A percentile compares a stretch with the other conserved stretches of the same genome.
phyloP scores from a whole-genome alignment of 164 flowering plant species.

The Piper betle region DNA sequence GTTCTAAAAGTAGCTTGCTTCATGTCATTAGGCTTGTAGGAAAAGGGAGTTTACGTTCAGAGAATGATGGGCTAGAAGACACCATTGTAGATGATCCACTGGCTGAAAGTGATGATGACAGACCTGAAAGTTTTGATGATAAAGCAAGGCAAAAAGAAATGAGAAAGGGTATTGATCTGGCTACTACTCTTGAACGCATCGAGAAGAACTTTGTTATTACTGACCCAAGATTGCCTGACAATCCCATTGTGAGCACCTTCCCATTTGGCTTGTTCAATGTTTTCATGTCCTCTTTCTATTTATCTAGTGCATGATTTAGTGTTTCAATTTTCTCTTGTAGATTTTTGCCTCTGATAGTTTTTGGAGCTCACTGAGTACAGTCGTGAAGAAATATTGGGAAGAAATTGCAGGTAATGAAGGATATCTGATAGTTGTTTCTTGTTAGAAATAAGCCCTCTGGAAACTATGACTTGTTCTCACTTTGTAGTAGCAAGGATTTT shows the following conservation, averaged over 20 bases:
- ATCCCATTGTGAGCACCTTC: slow-evolving; percentile 74
- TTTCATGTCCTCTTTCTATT: neutral
- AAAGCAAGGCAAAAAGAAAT: slow-evolving; percentile 66
- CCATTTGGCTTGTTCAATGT: neutral
- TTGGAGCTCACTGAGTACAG: slow-evolving; percentile 95
- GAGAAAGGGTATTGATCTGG: slow-evolving; percentile 96
- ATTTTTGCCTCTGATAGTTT: slow-evolving; percentile 98
- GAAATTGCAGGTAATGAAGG: slow-evolving; percentile 79
- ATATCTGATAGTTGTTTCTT: neutral
- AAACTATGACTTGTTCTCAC: neutral
- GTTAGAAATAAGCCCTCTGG: neutral
- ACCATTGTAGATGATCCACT: slow-evolving; percentile 15
- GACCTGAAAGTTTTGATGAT: slow-evolving; percentile 65
- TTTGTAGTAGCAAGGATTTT: no score
- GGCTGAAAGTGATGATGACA: slow-evolving; percentile 36
- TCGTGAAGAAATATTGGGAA: slow-evolving; percentile 95
- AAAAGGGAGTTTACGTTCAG: slow-evolving; percentile 29
- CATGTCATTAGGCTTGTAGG: slow-evolving; percentile 26
- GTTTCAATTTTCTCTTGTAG: slow-evolving; percentile 18
- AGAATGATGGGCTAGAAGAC: slow-evolving; percentile 11
- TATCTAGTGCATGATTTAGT: neutral
- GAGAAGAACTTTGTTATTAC: slow-evolving; percentile 98
- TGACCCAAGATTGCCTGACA: slow-evolving; percentile 97
- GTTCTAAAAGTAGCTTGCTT: neutral
- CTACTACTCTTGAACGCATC: slow-evolving; percentile 96